These are phyloP conservation scores for Candida anutae DNA, from an alignment of 1,139 yeast genomes.

Conservation along the genomic window DNA sequence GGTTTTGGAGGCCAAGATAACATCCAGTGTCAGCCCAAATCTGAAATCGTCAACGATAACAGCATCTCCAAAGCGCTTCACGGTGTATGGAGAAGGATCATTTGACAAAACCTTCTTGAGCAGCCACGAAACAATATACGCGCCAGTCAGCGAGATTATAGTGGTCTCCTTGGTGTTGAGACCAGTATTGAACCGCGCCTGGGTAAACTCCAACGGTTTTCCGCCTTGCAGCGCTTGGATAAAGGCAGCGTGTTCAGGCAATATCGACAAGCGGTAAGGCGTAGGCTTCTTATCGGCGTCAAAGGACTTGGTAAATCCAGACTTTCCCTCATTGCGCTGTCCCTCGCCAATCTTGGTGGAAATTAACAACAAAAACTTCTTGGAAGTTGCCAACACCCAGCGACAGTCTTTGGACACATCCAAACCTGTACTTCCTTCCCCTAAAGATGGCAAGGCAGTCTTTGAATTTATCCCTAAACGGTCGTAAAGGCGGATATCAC, in stretches of 20 bases:
- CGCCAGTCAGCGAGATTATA: constrained; percentile 72
- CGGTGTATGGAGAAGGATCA: constrained; percentile 47
- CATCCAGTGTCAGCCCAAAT: constrained; percentile 63
- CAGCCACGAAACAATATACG: constrained; percentile 79
- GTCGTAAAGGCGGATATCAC: constrained; percentile 71
- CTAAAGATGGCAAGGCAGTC: constrained; percentile 72
- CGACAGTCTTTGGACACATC: constrained; percentile 75
- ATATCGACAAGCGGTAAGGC: constrained; percentile 58
- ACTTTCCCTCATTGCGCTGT: constrained; percentile 45
- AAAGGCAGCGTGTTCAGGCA: constrained; percentile 66
- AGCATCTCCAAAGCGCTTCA: constrained; percentile 53
- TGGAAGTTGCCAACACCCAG: constrained; percentile 77
- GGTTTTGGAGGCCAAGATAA: constrained; percentile 61
- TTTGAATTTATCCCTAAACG: constrained; percentile 67
- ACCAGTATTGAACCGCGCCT: constrained; percentile 73
- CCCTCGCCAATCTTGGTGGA: constrained; percentile 60
- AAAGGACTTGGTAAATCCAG: constrained; percentile 63
- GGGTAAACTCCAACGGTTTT: constrained; percentile 49
- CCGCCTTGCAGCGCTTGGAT: constrained; percentile 51
- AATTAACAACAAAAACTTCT: constrained; percentile 57
- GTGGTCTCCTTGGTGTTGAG: constrained; percentile 54
- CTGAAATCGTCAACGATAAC: constrained; percentile 75
- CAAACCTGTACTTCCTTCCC: constrained; percentile 60
- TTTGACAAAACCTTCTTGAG: constrained; percentile 47
- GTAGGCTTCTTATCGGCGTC: constrained; percentile 59